Percentiles rank a stretch among this genome's conserved stretches.
phyloP scores from a whole-genome alignment of 1,284 basidiomycete species.

The Hypsizygus ulmarius region DNA sequence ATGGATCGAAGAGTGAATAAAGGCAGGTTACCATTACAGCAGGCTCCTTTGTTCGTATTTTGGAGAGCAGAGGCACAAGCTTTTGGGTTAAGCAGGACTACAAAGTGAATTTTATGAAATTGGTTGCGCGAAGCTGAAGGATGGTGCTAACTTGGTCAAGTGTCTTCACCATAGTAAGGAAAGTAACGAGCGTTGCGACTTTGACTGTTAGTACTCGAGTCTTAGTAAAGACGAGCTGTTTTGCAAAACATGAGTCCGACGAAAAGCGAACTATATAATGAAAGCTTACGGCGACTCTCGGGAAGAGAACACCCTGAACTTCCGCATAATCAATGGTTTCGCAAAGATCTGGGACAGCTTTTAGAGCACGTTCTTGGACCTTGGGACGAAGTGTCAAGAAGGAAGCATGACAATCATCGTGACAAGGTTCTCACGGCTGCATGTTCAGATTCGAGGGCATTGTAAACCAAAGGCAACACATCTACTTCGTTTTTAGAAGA shows the following conservation, averaged over 20 bases:
- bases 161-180: conserved; percentile 89
- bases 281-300: conserved; percentile 76
- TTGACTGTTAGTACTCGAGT: conserved; percentile 86
- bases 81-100: conserved; percentile 84
- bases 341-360: conserved; percentile 82
- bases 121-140: conserved; percentile 6
- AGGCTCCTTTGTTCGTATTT: conserved; percentile 94
- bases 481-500: conserved; percentile 44
- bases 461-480: conserved; percentile 93
- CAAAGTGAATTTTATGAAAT: background rate
- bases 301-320: conserved; percentile 83
- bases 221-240: conserved; percentile 83
- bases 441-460: conserved; percentile 92
- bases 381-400: conserved; percentile 26
- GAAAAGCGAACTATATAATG: background rate
- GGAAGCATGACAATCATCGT: background rate
- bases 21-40: conserved; percentile 71
- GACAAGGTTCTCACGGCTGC: conserved; percentile 49
- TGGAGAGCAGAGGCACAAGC: conserved; percentile 88
- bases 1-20: background rate
- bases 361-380: conserved; percentile 92
- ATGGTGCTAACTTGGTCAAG: conserved; percentile 75
- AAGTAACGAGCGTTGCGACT: conserved; percentile 86
- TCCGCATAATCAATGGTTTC: conserved; percentile 94
- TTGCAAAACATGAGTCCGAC: conserved; percentile 2